Base-by-base conservation (phyloP, 2,329 filamentous ascomycete genomes). In the Stachybotrys echinatus region DNA sequence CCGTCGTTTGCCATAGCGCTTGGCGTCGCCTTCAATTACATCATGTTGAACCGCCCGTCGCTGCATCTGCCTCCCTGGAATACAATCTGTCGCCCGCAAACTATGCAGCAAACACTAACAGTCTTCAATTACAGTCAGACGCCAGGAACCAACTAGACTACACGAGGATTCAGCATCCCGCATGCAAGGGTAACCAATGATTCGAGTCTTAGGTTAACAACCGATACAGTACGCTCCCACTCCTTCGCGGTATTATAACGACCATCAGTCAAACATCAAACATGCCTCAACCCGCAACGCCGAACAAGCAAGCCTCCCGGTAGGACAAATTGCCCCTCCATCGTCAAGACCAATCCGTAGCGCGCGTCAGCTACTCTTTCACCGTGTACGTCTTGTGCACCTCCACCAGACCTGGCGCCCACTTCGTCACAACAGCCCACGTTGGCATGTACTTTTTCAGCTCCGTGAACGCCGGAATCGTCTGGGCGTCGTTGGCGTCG, bases 401-500 rank as follows among this genome's bases (percentile, higher is more conserved):
- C 65, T 95, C 88, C 23, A 95, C 87, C 58, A 96, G 69, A 1
- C 89, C 92, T 69, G 91, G 87, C 22, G 76, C 76, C 54, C 81
- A 70, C 71, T 96, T 96, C 4, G 84, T 84, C 23, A 91, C 74
- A 10, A 85, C 84, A 6, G 84, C 83, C 94, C 94, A 99, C 5
- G 75, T 72, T 1, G 94, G 94, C 57, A 84, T 77, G 68, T 84
- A 96, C 64, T 84, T 79, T 57, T 80, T 73, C 45, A 89, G 75
- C 69, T 97, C 92, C 58, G 94, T 87, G 47, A 92, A 79, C 1
- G 92, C 92, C 0, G 92, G 92, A 45, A 97, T 91, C 1, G 77
- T 76, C 4, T 82, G 85, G 3, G 70, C 67, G 34, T 73, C 71
- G 61, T 96, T 96, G 42, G 81, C 84, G 70, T 99, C 94, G 60